Evolutionary conservation across 179 eudicot species (phyloP).

Genomic region (Beta macrorhiza): DNA sequence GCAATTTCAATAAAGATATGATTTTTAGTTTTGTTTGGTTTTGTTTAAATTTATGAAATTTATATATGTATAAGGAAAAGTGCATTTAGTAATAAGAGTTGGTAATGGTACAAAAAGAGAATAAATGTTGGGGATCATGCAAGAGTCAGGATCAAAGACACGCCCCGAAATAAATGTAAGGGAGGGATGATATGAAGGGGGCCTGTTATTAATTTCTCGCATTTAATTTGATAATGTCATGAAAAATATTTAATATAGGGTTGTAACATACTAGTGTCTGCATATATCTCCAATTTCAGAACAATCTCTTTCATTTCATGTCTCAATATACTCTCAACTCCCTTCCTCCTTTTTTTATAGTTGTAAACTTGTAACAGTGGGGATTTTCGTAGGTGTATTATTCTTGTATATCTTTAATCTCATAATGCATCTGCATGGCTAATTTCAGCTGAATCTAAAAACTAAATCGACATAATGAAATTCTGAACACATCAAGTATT

Average conservation of each 20-base stretch:
- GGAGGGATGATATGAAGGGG: background rate
- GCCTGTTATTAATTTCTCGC: background rate
- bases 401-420: too few relatives aligned
- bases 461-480: too few relatives aligned
- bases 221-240: background rate
- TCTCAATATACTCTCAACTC: background rate
- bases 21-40: too few relatives aligned
- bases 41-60: too few relatives aligned
- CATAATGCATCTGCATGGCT: too few relatives aligned
- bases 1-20: too few relatives aligned
- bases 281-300: background rate
- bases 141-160: constrained; percentile 35
- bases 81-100: background rate
- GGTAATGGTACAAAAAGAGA: constrained; percentile 17
- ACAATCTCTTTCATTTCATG: constrained; percentile 18
- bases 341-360: background rate
- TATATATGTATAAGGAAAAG: background rate
- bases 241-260: background rate
- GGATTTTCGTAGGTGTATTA: background rate
- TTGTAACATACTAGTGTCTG: background rate
- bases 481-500: too few relatives aligned
- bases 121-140: constrained; percentile 38
- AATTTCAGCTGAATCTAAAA: too few relatives aligned
- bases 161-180: constrained; percentile 37
- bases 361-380: background rate